phyloP scores from a whole-genome alignment of 2,329 filamentous ascomycete species.

The Alternaria triticimaculans region DNA sequence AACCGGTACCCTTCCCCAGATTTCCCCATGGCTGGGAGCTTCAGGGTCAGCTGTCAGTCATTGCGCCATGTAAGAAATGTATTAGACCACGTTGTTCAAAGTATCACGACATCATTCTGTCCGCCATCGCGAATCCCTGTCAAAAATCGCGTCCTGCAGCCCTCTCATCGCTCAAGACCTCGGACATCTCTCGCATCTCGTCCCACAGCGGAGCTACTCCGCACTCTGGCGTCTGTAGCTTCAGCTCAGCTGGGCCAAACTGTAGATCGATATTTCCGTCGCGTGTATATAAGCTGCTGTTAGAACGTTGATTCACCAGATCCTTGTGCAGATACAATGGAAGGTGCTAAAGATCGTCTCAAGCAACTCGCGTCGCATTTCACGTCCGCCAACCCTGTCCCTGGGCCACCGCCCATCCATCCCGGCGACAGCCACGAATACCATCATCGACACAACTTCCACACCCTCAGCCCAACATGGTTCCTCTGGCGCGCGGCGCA shows the following conservation, averaged over 20 bases:
- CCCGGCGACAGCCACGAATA: slow-evolving; percentile 46
- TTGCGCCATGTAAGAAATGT: neutral
- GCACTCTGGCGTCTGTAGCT: slow-evolving; percentile 22
- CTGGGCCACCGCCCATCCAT: slow-evolving; percentile 47
- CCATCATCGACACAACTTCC: slow-evolving; percentile 65
- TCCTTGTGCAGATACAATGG: slow-evolving; percentile 6
- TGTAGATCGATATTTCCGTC: slow-evolving; percentile 8
- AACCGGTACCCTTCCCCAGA: slow-evolving; percentile 27
- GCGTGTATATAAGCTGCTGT: slow-evolving; percentile 5
- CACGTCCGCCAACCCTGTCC: slow-evolving; percentile 38
- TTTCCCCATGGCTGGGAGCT: slow-evolving; percentile 11
- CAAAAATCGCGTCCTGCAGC: neutral
- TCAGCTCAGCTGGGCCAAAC: slow-evolving; percentile 5
- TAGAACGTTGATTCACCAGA: neutral
- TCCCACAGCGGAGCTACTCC: slow-evolving; percentile 20
- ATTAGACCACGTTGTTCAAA: neutral
- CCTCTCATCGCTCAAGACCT: neutral
- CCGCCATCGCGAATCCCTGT: neutral
- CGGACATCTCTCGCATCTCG: slow-evolving; percentile 6
- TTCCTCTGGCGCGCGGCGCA: slow-evolving; percentile 85
- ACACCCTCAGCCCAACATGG: slow-evolving; percentile 83
- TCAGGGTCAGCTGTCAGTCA: neutral
- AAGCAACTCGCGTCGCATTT: slow-evolving; percentile 49
- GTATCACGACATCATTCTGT: neutral
- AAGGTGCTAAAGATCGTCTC: slow-evolving; percentile 34